These are phyloP conservation scores for Pythium utonaiense DNA, from an alignment of 352 stramenopile species.

Conservation along the genomic window DNA sequence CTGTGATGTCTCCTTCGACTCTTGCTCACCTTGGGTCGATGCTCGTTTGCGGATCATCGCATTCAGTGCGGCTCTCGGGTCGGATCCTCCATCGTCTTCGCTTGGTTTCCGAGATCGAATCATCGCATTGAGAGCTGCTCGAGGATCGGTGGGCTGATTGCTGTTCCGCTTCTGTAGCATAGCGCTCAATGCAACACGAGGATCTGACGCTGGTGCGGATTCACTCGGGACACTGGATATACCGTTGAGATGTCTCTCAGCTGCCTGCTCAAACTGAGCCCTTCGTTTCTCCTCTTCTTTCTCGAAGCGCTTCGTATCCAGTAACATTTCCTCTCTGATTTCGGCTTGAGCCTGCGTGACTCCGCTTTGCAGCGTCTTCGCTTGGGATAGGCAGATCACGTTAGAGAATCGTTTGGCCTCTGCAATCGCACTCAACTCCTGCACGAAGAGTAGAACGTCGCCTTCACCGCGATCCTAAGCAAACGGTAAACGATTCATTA, in stretches of 20 bases:
- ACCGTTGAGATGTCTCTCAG: neutral
- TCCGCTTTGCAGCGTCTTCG: constrained; percentile 41
- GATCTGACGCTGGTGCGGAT: neutral
- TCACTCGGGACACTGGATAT: neutral
- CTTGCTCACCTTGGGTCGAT: neutral
- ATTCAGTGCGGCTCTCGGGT: constrained; percentile 11
- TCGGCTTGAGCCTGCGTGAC: constrained; percentile 56
- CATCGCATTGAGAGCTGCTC: neutral
- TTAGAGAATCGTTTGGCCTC: constrained; percentile 73
- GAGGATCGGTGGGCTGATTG: neutral
- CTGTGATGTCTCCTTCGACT: neutral
- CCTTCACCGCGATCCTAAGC: constrained; percentile 61
- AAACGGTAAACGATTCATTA: neutral
- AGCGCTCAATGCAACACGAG: neutral
- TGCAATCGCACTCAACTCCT: constrained; percentile 47
- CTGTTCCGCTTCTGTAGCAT: neutral
- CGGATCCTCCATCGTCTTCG: neutral
- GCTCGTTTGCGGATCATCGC: constrained; percentile 12
- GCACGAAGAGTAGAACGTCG: constrained; percentile 63
- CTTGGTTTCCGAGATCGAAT: neutral
- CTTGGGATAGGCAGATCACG: constrained; percentile 57
- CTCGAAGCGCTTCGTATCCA: constrained; percentile 50
- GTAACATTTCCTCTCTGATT: constrained; percentile 70
- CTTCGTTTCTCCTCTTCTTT: constrained; percentile 30
- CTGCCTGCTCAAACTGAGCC: neutral